Percentiles rank a stretch among this genome's conserved stretches.
phyloP scores from a whole-genome alignment of 2,329 filamentous ascomycete species.

The Penicillium sp. region DNA sequence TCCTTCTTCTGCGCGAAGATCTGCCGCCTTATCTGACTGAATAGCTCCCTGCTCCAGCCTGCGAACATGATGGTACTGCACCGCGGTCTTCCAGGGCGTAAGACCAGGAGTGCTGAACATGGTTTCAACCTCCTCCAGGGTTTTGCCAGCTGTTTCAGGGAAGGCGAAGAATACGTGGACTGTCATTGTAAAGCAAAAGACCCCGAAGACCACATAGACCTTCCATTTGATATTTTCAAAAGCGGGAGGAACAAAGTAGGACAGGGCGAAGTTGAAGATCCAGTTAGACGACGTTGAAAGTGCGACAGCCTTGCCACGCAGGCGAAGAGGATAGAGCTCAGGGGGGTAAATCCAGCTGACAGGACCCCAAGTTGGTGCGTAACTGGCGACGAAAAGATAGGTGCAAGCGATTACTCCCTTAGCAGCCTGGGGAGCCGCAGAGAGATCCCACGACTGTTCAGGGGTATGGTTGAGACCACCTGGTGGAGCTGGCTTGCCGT shows the following conservation, averaged over 20 bases:
- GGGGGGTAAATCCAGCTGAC: conserved; percentile 59
- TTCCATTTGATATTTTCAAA: conserved; percentile 56
- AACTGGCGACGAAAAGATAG: conserved; percentile 70
- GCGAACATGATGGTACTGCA: conserved; percentile 17
- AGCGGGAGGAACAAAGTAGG: conserved; percentile 56
- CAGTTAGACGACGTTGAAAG: conserved; percentile 61
- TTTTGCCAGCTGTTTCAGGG: conserved; percentile 54
- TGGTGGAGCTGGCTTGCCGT: conserved; percentile 39
- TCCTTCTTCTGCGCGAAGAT: conserved; percentile 12
- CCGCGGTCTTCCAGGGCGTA: conserved; percentile 16
- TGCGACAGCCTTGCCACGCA: conserved; percentile 63
- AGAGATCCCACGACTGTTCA: conserved; percentile 39
- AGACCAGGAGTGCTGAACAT: conserved; percentile 55
- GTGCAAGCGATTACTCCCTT: conserved; percentile 68
- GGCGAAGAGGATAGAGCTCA: conserved; percentile 60
- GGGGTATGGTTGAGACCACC: conserved; percentile 35
- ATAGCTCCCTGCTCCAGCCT: conserved; percentile 14
- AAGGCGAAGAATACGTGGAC: conserved; percentile 61
- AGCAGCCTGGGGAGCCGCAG: conserved; percentile 50
- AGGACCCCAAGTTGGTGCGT: conserved; percentile 63
- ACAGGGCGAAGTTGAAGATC: conserved; percentile 57
- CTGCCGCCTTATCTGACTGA: conserved; percentile 12
- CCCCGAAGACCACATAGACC: conserved; percentile 71
- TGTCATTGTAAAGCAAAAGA: conserved; percentile 66
- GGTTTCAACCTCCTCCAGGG: conserved; percentile 72